Evolutionary conservation across 2,329 filamentous ascomycete genomes (phyloP).

Genomic region (Ceratocystis variospora): DNA sequence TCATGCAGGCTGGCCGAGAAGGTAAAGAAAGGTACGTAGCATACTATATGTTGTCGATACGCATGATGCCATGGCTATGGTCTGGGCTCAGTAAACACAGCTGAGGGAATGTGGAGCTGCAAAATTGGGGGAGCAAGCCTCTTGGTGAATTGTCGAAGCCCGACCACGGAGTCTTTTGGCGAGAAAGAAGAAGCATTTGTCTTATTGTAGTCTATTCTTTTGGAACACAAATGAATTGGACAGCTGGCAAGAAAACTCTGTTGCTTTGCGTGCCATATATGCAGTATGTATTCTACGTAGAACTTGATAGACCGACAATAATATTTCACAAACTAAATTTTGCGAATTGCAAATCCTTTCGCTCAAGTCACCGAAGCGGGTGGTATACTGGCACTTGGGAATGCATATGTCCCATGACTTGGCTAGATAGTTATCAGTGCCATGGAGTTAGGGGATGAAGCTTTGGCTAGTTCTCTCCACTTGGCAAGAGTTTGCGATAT

Average conservation of each 20-base stretch:
- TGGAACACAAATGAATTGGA: neutral
- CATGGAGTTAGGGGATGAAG: neutral
- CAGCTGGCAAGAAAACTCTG: neutral
- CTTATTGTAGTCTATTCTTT: neutral
- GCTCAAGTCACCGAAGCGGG: too few relatives aligned
- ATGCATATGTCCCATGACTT: too few relatives aligned
- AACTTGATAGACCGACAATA: neutral
- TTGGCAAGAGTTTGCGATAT: neutral
- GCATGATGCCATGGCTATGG: neutral
- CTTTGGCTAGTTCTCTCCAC: neutral
- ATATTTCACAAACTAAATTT: too few relatives aligned
- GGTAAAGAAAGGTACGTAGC: neutral
- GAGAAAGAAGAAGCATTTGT: neutral
- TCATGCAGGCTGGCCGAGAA: neutral
- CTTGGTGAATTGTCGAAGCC: neutral
- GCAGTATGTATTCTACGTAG: neutral
- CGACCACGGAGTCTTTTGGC: neutral
- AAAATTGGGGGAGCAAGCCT: neutral
- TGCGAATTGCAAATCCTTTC: too few relatives aligned
- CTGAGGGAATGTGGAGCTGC: neutral
- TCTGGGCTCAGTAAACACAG: neutral
- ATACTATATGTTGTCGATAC: neutral
- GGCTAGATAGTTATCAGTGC: neutral
- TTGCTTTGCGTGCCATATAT: neutral
- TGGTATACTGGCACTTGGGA: too few relatives aligned